These are phyloP conservation scores for Paramecium pentaurelia DNA, from an alignment of 73 alveolate genomes.

Conservation along the genomic window DNA sequence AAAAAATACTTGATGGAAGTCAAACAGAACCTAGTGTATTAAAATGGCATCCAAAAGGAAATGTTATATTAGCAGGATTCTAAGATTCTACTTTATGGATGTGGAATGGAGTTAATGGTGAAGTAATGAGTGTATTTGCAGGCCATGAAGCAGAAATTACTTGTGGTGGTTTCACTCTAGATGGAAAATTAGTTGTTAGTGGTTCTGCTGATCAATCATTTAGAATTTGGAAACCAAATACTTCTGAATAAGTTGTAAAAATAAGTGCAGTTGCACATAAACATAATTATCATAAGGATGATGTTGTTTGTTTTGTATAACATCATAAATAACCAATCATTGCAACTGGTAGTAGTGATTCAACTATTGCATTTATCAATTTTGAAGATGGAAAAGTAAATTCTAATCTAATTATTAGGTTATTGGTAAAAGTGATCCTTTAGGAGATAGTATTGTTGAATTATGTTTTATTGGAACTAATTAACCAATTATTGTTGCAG, in stretches of 20 bases:
- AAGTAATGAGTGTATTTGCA: constrained; percentile 39
- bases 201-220: constrained; percentile 59
- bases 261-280: background rate
- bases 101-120: constrained; percentile 61
- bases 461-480: background rate
- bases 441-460: constrained; percentile 6
- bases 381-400: constrained; percentile 41
- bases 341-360: constrained; percentile 54
- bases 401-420: background rate
- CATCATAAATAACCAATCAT: constrained; percentile 34
- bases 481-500: constrained; percentile 35
- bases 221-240: constrained; percentile 55
- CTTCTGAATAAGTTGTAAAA: constrained; percentile 28
- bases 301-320: constrained; percentile 14
- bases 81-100: constrained; percentile 55
- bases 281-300: constrained; percentile 53
- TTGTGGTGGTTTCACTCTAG: constrained; percentile 59
- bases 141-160: constrained; percentile 61
- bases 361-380: constrained; percentile 18
- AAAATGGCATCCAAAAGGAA: constrained; percentile 62
- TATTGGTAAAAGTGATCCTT: background rate
- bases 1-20: background rate
- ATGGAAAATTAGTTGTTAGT: constrained; percentile 51
- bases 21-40: constrained; percentile 31
- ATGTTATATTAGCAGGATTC: constrained; percentile 53